Base-by-base conservation (phyloP, 768 basidiomycete genomes). In the Amanita molliuscula region DNA sequence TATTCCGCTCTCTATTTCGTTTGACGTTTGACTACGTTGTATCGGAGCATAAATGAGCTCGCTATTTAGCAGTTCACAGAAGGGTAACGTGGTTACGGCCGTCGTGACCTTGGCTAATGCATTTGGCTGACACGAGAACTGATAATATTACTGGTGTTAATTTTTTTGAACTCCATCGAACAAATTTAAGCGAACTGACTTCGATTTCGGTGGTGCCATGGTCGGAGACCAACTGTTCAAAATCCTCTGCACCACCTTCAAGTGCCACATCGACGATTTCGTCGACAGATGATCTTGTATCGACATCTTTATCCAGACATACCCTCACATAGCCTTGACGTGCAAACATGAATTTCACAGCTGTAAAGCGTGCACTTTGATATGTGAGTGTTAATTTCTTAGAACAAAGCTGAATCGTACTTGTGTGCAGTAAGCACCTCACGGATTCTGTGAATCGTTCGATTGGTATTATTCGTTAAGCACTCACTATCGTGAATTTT, bases 281-380 rank as follows among this genome's bases (percentile, higher is more conserved):
- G 21, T 73, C 73, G 4, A 64, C 42, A 10, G 56, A 54, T 10
- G 50, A 51, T 6, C 60, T 61, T 4, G 62, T 53, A 53, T 67
- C 62, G 20, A 63, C 62, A 48, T 63, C 60, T 18, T 60, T 49
- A 16, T 66, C 65, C 8, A 75, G 51, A 13, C 67, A 57, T 15
- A 80, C 67, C 48, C 66, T 70, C 29, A 84, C 70, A 48, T 68
- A 68, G 15, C 81, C 83, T 58, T 70, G 67, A 25, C 76, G 70
- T 51, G 69, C 65, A 56, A 85, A 85, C 71, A 84, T 76, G 59
- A 77, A 85, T 54, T 74, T 76, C 21, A 84, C 82, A 0, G 82
- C 75, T 2, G 83, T 69, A 34, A 79, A 65, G 33, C 76, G 80
- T 31, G 78, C 80, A 37, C 83, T 84, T 55, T 10, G 48, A 47